Conservation (phyloP, 2,329 filamentous ascomycete genomes). For the Alternaria sp. region DNA sequence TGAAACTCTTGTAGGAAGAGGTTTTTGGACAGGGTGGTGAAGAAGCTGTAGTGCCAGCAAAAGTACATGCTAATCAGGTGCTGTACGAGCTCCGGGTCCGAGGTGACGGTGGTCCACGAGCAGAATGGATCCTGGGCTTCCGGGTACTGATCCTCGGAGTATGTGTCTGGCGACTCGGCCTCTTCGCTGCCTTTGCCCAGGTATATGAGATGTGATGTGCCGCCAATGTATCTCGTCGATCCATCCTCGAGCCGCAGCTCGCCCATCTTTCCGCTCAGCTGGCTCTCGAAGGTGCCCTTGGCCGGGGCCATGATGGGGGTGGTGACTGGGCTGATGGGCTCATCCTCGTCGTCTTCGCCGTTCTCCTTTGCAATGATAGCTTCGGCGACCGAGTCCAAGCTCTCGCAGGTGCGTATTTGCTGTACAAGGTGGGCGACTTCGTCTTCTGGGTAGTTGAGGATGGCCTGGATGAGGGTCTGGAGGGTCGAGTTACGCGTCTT, state of each 20-base stretch:
- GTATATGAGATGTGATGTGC: slow-evolving; percentile 92
- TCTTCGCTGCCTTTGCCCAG: slow-evolving; percentile 55
- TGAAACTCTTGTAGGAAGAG: slow-evolving; percentile 88
- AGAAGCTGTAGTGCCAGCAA: slow-evolving; percentile 96
- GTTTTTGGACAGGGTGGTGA: slow-evolving; percentile 85
- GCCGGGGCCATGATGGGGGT: slow-evolving; percentile 48
- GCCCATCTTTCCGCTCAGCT: slow-evolving; percentile 91
- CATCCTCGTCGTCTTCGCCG: slow-evolving; percentile 54
- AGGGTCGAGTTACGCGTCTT: slow-evolving; percentile 88
- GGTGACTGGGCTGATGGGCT: slow-evolving; percentile 40
- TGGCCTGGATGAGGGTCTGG: slow-evolving; percentile 90
- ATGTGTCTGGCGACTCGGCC: slow-evolving; percentile 37
- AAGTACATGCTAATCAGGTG: slow-evolving; percentile 98
- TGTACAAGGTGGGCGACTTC: slow-evolving; percentile 83
- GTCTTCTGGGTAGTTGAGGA: slow-evolving; percentile 89
- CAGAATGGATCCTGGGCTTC: slow-evolving; percentile 73
- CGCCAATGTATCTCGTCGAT: slow-evolving; percentile 88
- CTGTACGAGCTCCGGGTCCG: slow-evolving; percentile 77
- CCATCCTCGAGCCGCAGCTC: slow-evolving; percentile 88
- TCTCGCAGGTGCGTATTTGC: slow-evolving; percentile 87
- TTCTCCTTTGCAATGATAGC: slow-evolving; percentile 64
- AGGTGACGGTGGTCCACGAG: slow-evolving; percentile 88
- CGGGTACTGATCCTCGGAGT: slow-evolving; percentile 56
- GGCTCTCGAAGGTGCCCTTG: slow-evolving; percentile 69
- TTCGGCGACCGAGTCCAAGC: slow-evolving; percentile 70